Base-by-base conservation (phyloP, 306 rosid species). In the Purshia tridentata region DNA sequence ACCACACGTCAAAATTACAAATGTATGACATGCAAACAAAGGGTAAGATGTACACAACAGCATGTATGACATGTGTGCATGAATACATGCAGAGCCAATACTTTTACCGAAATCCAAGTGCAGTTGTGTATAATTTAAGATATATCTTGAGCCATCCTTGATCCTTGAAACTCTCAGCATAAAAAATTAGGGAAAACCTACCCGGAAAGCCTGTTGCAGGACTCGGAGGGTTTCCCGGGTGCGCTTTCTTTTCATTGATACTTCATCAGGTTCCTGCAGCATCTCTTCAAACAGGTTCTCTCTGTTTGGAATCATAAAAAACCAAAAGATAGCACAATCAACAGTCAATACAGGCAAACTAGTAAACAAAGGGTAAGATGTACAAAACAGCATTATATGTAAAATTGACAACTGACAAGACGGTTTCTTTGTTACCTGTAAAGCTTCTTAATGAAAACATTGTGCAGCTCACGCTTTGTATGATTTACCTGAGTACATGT, bases 251-350 rank as follows among this genome's bases (percentile, higher is more conserved):
- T 90, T 94, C 75, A 53, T 55, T 70, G 97, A 90, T 57, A 94
- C 63, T 77, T 91, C 99, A 65, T 94, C 93, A 20, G 97, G 99
- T 72, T 94, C 99, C 83, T 88, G 95, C 85, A 94, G 81, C 99
- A 94, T 91, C 85, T 91, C 98, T 84, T 94, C 97, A 78, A 90
- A 87, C 66, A 91, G 79, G 84, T 91, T 87, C 72, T 94, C 99
- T 76, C 99, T 94, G 87, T 70, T 83, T 76, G 55, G 65, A 62
- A 72, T 45, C 35, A 74, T 58, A 69, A 39, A 29, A 76, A 70
- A 82, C 4, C 55, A 50, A 65, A 71, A 49, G 29, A 78, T 47
- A 61, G 64, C 71, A 51, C 70, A 72, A 56, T 76, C 60, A 82
- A 74, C 57, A 76, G 47, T 69, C 74, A 66, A 72, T 42, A 55